Evolutionary conservation across 1,139 yeast genomes (phyloP), one percentile per base, ranked within the genome.

Genomic region (Torulaspora globosa): DNA sequence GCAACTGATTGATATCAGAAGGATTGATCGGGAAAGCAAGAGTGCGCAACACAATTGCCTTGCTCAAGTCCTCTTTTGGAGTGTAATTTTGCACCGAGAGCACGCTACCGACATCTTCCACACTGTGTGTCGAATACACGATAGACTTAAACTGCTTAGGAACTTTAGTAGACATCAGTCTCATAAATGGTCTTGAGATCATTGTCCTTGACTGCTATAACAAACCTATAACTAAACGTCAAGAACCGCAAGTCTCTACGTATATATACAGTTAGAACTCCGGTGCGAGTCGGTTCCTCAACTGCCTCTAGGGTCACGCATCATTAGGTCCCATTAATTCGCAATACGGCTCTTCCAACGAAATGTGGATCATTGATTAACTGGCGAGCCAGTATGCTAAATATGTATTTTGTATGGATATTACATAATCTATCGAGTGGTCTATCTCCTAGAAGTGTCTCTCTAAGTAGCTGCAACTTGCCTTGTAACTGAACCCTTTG

Each of bases 1-100:
- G 89, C 53, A 90, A 73, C 67, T 89, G 97, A 61, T 86, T 86
- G 63, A 88, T 75, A 62, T 90, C 97, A 0, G 96, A 84, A 0
- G 97, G 97, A 61, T 90, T 90, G 54, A 94, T 77, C 2, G 99
- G 97, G 44, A 94, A 80, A 0, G 95, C 97, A 49, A 92, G 70
- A 1, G 72, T 57, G 37, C 70, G 65, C 46, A 70, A 52, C 14
- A 71, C 60, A 16, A 70, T 55, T 3, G 63, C 56, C 23, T 53
- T 46, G n/a, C 51, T 44, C 12, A 55, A 27, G 24, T 54, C 53
- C 41, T 51, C 55, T 37, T 60, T 56, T 2, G 66, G 66, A 3
- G 49, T 45, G 44, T 64, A 63, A 9, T 48, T 51, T 27, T 62
- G 63, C 10, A 64, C 47, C 8, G 57, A 54, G 24, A 64, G 46